Conservation (phyloP, 1,284 basidiomycete species). For the Phellinidium pouzarii region DNA sequence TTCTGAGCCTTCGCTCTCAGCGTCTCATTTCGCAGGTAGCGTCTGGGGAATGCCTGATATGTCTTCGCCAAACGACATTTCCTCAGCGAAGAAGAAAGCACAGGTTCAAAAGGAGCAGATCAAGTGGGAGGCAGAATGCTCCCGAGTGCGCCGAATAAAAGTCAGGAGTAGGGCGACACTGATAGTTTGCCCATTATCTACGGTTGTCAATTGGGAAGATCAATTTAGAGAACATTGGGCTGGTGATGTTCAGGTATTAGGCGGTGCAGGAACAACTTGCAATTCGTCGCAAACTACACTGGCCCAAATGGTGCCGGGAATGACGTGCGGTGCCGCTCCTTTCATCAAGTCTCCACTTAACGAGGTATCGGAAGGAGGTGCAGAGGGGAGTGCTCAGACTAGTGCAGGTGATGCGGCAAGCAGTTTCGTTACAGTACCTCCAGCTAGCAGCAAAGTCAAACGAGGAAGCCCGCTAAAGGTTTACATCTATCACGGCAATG, state of each 20-base stretch:
- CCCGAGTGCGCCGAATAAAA: slow-evolving; percentile 68
- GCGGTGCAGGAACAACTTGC: slow-evolving; percentile 51
- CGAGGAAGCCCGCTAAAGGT: slow-evolving; percentile 63
- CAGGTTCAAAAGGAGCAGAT: slow-evolving; percentile 60
- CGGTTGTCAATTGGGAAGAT: slow-evolving; percentile 98
- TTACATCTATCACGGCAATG: slow-evolving; percentile 94
- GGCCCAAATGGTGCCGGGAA: background rate
- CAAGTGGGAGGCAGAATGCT: slow-evolving; percentile 60
- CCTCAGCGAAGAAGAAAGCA: slow-evolving; percentile 50
- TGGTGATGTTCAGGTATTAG: slow-evolving; percentile 74
- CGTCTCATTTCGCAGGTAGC: slow-evolving; percentile 65
- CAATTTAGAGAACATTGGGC: slow-evolving; percentile 96
- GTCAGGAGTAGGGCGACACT: slow-evolving; percentile 83
- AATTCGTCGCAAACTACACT: slow-evolving; percentile 21
- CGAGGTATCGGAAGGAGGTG: background rate
- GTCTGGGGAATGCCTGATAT: slow-evolving; percentile 78
- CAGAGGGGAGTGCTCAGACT: background rate
- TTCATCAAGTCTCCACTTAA: background rate
- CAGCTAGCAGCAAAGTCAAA: slow-evolving; percentile 26
- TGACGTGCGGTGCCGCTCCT: background rate
- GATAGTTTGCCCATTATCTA: slow-evolving; percentile 95
- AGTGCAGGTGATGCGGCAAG: background rate
- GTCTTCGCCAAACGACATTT: slow-evolving; percentile 22
- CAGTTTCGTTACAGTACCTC: background rate
- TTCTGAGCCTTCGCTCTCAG: slow-evolving; percentile 37